Base-by-base conservation (phyloP, 2,329 filamentous ascomycete genomes). In the Diaporthe australafricana region DNA sequence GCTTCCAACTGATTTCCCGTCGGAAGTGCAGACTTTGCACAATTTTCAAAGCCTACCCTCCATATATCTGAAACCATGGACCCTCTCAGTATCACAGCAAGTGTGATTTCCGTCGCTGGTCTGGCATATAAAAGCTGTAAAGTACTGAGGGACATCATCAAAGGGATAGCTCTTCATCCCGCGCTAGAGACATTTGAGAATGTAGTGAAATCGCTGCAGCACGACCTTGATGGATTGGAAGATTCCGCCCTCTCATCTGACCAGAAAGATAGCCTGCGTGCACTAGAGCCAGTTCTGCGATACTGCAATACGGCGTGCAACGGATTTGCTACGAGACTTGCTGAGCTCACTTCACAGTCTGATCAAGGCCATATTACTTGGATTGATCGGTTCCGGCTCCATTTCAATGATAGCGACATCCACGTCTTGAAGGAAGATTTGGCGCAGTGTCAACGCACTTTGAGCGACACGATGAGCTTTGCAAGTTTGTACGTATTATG, bases 31-130 rank as follows among this genome's bases (percentile, higher is more conserved):
- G 22, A 22, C 48, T 52, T 22, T 22, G 12, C 25, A 27, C 25
- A 27, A 52, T 17, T 14, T 1, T 27, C 11, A 27, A 27, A 17
- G 48, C 5, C 17, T 11, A 11, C 5, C 2, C 27, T 32, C 27
- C 9, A 4, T 0, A 0, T 20, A 32, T 53, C 27, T 17, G 2
- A 5, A 53, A 22, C 1, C 7, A 56, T 68, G 16, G 66, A 68
- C 17, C 52, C 66, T 69, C 66, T 69, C 20, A 60, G 42, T n/a
- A 60, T 69, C 52, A 69, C 53, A 6, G 66, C 66, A 60, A 32
- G 38, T 57, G 66, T 69, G 16, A 69, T 69, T 40, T 30, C 20
- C 20, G 17, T 69, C 52, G 27, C 66, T 30, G 12, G 66, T 3
- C 53, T 69, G 27, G 47, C 52, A 7, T 69, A 20, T 4, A 16